Conservation (phyloP, 192 early-diverging fungal genomes). For the Entophlyctis helioformis region DNA sequence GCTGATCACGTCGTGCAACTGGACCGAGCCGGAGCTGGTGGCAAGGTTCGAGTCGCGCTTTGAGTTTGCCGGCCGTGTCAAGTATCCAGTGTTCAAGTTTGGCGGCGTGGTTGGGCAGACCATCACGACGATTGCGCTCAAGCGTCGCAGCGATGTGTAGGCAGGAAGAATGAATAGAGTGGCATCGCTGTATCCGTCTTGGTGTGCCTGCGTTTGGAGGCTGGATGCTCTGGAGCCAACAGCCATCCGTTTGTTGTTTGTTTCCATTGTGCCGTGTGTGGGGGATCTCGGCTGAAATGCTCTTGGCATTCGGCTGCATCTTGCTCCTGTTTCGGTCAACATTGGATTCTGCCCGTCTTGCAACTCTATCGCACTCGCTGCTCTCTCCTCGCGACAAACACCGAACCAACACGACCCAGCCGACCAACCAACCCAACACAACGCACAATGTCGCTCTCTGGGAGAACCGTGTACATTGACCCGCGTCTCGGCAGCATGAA, state of each 20-base stretch:
- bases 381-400: too few species aligned
- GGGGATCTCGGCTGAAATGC: too few species aligned
- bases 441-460: too few species aligned
- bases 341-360: too few species aligned
- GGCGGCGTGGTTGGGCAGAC: slow-evolving; percentile 82
- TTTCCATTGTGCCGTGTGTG: too few species aligned
- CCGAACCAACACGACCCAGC: too few species aligned
- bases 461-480: too few species aligned
- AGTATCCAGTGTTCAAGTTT: slow-evolving; percentile 78
- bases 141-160: slow-evolving; percentile 60
- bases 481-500: too few species aligned
- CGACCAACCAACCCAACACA: too few species aligned
- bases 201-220: slow-evolving; percentile 1
- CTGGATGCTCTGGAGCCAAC: not conserved
- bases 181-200: not conserved
- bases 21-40: slow-evolving; percentile 79
- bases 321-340: too few species aligned
- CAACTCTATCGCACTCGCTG: too few species aligned
- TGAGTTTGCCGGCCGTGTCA: slow-evolving; percentile 53
- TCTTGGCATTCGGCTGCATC: too few species aligned
- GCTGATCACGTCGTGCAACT: slow-evolving; percentile 89
- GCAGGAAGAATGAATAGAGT: slow-evolving; percentile 65
- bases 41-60: slow-evolving; percentile 49
- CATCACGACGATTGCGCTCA: slow-evolving; percentile 67
- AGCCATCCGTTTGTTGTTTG: slow-evolving; percentile 1